Conservation (phyloP, 1,139 yeast genomes). For the Geotrichum fermentans region DNA sequence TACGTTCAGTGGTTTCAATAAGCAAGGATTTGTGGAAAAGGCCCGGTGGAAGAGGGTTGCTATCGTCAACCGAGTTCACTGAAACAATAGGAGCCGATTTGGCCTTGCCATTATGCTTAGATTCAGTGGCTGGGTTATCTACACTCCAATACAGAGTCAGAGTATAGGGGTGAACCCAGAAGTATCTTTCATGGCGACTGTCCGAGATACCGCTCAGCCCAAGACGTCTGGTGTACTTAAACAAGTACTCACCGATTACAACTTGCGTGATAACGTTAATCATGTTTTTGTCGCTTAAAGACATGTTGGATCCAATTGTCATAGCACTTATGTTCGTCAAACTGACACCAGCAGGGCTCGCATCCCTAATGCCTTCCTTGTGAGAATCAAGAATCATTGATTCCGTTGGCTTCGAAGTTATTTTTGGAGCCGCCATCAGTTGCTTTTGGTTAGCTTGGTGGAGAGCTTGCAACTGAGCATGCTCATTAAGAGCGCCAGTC, state of each 20-base stretch:
- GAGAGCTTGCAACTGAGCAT: background rate
- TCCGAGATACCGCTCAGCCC: conserved; percentile 72
- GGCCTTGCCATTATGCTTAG: conserved; percentile 45
- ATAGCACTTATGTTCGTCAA: conserved; percentile 30
- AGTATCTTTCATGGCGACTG: conserved; percentile 81
- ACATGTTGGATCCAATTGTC: conserved; percentile 66
- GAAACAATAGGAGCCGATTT: conserved; percentile 77
- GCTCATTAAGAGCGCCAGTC: background rate
- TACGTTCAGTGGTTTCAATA: conserved; percentile 63
- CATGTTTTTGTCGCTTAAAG: conserved; percentile 63
- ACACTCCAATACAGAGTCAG: conserved; percentile 87
- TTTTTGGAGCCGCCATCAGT: conserved; percentile 4
- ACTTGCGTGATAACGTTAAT: conserved; percentile 88
- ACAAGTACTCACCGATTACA: conserved; percentile 85
- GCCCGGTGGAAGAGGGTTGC: conserved; percentile 87
- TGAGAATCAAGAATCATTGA: conserved; percentile 7
- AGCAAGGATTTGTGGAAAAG: conserved; percentile 79
- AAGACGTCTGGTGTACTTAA: conserved; percentile 80
- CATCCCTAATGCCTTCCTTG: conserved; percentile 6
- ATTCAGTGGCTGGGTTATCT: conserved; percentile 67
- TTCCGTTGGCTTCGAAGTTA: background rate
- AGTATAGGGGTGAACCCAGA: conserved; percentile 96
- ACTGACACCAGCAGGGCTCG: conserved; percentile 18
- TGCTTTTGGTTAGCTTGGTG: background rate
- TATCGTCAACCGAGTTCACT: conserved; percentile 76